Base-by-base conservation (phyloP, 2,329 filamentous ascomycete genomes). In the Fusarium pseudocircinatum region DNA sequence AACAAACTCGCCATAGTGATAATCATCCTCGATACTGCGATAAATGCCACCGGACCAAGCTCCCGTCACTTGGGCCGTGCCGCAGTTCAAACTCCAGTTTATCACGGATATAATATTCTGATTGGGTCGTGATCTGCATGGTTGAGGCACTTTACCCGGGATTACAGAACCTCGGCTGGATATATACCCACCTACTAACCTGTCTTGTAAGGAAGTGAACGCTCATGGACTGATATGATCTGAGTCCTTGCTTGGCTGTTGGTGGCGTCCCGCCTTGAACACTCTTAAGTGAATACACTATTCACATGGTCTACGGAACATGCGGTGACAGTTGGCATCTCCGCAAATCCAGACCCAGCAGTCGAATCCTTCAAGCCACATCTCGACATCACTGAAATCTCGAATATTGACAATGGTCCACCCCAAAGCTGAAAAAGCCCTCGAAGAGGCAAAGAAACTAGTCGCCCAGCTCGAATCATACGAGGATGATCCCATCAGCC, bases 401-500 rank as follows among this genome's bases (percentile, higher is more conserved):
- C 20, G 16, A 30, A 15, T 12, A 18, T 12, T 26, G 20, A 39
- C 14, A 36, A 77, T 77, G 73, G 61, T 67, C 28, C 67, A 78
- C 13, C 76, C 74, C 24, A 78, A 77, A 47, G 77, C 69, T 42
- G 71, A 61, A 60, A 78, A 74, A 22, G 78, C 78, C 47, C 75
- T 79, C 7, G 68, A 75, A 39, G 76, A 79, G 69, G 78, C 78
- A 36, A 71, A 50, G 62, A 75, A 73, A 32, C 74, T 78, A 6
- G 77, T 79, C 14, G 74, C 74, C 22, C 74, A 73, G 30, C 76
- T 79, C 15, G 76, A 78, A 63, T 56, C 70, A 20, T 77, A 77
- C 65, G 72, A 80, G 28, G 75, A 78, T 46, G 72, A 59, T 36
- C 69, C 74, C 18, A 50, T 66, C 50, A 75, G 49, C 36, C 77